Percentiles rank a stretch among this genome's conserved stretches.
phyloP scores from a whole-genome alignment of 1,284 basidiomycete genomes.

The Sporisorium exsertum region DNA sequence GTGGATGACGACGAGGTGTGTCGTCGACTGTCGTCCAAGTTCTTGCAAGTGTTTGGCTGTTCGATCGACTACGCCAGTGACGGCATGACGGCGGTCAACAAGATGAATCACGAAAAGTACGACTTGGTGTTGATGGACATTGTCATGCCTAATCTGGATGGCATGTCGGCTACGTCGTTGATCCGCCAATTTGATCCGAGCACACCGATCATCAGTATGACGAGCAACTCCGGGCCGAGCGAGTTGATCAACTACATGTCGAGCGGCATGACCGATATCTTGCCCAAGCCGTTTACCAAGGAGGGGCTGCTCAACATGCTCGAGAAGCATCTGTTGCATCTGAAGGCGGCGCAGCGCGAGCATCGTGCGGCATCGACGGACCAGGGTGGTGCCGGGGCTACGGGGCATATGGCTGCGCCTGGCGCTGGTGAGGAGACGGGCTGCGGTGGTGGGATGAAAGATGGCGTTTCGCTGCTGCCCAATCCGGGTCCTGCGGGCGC shows the following conservation, averaged over 20 bases:
- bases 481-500: background rate
- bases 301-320: conserved; percentile 90
- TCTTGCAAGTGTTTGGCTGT: conserved; percentile 94
- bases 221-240: conserved; percentile 88
- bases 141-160: conserved; percentile 90
- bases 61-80: conserved; percentile 92
- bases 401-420: background rate
- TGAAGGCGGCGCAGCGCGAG: conserved; percentile 81
- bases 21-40: conserved; percentile 87
- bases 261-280: conserved; percentile 91
- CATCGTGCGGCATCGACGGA: conserved; percentile 16
- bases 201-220: conserved; percentile 98
- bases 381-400: background rate
- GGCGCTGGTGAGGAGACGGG: background rate
- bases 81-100: conserved; percentile 91
- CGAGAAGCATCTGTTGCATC: conserved; percentile 94
- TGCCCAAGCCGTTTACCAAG: conserved; percentile 97
- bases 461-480: background rate
- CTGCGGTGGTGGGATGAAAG: background rate
- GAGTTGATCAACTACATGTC: conserved; percentile 93
- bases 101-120: conserved; percentile 93
- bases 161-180: conserved; percentile 85
- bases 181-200: conserved; percentile 93
- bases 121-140: conserved; percentile 89
- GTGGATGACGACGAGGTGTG: conserved; percentile 96